These are phyloP conservation scores for Sporothrix phasma DNA, from an alignment of 2,329 filamentous ascomycete genomes.

Conservation along the genomic window DNA sequence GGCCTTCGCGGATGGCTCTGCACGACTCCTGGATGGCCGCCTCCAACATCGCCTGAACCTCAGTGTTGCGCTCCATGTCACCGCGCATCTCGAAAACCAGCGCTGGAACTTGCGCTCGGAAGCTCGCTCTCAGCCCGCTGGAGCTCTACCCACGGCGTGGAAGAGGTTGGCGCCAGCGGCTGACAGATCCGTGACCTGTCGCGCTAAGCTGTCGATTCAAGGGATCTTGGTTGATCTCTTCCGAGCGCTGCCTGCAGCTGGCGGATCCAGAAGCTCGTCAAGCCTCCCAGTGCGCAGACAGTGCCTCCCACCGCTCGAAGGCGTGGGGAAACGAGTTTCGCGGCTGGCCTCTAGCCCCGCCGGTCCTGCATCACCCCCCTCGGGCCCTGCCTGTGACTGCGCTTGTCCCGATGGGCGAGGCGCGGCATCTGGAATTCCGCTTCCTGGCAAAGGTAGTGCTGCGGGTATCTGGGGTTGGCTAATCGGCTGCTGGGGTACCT, in stretches of 20 bases:
- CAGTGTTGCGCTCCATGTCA: conserved; percentile 76
- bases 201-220: conserved; percentile 78
- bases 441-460: background rate
- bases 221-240: conserved; percentile 73
- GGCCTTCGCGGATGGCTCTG: conserved; percentile 57
- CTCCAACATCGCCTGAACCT: conserved; percentile 73
- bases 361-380: conserved; percentile 25
- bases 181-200: conserved; percentile 94
- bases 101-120: conserved; percentile 95
- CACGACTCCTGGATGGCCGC: conserved; percentile 58
- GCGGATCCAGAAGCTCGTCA: conserved; percentile 95
- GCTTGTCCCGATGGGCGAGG: background rate
- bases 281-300: conserved; percentile 95
- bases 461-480: background rate
- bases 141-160: conserved; percentile 90
- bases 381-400: conserved; percentile 4
- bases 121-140: conserved; percentile 88
- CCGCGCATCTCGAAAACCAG: conserved; percentile 95
- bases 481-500: background rate
- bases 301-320: conserved; percentile 92
- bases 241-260: conserved; percentile 81
- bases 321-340: conserved; percentile 84
- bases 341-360: conserved; percentile 30
- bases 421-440: background rate
- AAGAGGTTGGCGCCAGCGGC: conserved; percentile 95